These are phyloP conservation scores for Fusarium chuoi DNA, from an alignment of 2,329 filamentous ascomycete species.

Conservation along the genomic window DNA sequence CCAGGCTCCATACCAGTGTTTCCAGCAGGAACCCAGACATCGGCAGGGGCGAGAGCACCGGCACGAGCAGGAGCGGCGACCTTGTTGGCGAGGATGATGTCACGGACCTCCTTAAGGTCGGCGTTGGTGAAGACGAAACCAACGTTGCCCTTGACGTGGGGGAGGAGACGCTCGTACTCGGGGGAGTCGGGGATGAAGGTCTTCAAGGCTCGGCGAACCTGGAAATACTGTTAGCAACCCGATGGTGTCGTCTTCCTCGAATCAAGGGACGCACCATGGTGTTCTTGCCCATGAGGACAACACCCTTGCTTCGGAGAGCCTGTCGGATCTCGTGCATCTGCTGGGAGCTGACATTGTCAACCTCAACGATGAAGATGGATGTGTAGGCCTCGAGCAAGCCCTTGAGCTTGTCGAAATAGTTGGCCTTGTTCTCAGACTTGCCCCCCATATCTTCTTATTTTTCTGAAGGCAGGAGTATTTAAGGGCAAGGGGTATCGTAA, in stretches of 20 bases:
- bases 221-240: constrained; percentile 29
- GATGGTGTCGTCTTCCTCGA: not conserved
- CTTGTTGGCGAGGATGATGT: constrained; percentile 96
- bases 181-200: constrained; percentile 90
- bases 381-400: constrained; percentile 94
- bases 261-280: constrained; percentile 80
- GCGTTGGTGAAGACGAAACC: constrained; percentile 99
- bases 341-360: constrained; percentile 99
- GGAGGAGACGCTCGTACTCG: constrained; percentile 98
- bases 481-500: constrained; percentile 72
- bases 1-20: constrained; percentile 99
- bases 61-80: constrained; percentile 98
- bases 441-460: constrained; percentile 98
- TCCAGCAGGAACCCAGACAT: constrained; percentile 95
- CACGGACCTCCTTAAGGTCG: constrained; percentile 91
- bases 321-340: constrained; percentile 99
- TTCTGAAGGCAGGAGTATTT: constrained; percentile 95
- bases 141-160: constrained; percentile 96
- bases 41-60: constrained; percentile 91
- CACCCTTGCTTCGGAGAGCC: constrained; percentile 87
- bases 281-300: constrained; percentile 99
- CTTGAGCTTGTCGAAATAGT: constrained; percentile 99
- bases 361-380: constrained; percentile 96
- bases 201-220: constrained; percentile 97
- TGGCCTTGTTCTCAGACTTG: constrained; percentile 90